A percentile compares a stretch with the other conserved stretches of the same genome.
Conservation (phyloP, 2,329 filamentous ascomycete species). For the Zasmidium citrigriseum region DNA sequence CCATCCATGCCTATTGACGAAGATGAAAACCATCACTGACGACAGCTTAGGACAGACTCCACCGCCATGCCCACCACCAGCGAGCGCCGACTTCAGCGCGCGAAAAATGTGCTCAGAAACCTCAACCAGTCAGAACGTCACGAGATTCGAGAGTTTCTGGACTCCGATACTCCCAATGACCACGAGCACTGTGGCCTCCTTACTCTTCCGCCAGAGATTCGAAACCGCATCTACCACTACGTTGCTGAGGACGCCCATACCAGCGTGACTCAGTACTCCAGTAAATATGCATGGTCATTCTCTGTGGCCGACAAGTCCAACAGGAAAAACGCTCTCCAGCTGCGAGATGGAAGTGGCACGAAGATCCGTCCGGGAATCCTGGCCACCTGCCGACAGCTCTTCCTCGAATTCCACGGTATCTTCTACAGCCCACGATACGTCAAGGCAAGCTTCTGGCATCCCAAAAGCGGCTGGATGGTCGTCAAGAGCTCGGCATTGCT, state of each 20-base stretch:
- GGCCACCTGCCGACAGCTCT: background rate
- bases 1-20: too few relatives aligned
- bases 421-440: slow-evolving; percentile 1
- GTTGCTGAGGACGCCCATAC: slow-evolving; percentile 2
- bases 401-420: background rate
- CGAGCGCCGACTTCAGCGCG: background rate
- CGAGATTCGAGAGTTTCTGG: background rate
- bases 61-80: background rate
- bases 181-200: background rate
- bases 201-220: slow-evolving; percentile 4
- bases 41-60: background rate
- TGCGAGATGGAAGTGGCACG: background rate
- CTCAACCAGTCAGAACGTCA: background rate
- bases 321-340: background rate
- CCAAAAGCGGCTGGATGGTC: background rate
- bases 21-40: too few relatives aligned
- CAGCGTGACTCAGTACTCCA: too few relatives aligned
- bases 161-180: background rate
- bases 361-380: slow-evolving; percentile 1
- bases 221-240: slow-evolving; percentile 4
- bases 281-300: background rate
- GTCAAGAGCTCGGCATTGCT: background rate
- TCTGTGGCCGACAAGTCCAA: background rate
- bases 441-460: background rate
- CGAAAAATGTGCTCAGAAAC: background rate